Conservation (phyloP, 1,284 basidiomycete species). For the Sanghuangporus sanghuang region DNA sequence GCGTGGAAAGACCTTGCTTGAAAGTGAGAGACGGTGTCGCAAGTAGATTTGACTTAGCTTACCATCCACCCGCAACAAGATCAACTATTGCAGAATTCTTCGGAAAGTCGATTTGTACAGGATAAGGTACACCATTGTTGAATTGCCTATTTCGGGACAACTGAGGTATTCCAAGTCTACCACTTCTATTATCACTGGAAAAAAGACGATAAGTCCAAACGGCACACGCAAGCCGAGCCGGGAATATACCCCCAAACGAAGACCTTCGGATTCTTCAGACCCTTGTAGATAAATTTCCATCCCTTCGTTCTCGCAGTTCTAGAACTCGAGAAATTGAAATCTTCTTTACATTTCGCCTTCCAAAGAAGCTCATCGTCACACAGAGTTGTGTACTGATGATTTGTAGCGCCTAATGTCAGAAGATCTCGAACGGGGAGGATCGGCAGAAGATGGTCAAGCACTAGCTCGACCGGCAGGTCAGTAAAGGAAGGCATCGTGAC, state of each 20-base stretch:
- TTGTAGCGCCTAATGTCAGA: conserved; percentile 49
- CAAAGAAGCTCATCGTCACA: conserved; percentile 77
- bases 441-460: conserved; percentile 70
- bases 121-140: conserved; percentile 50
- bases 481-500: conserved; percentile 33
- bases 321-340: conserved; percentile 73
- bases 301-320: conserved; percentile 67
- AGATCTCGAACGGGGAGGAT: conserved; percentile 55
- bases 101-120: conserved; percentile 52
- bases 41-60: conserved; percentile 23
- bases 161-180: conserved; percentile 50
- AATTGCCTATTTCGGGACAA: conserved; percentile 32
- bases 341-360: conserved; percentile 63
- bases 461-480: conserved; percentile 64
- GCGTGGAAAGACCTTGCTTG: conserved; percentile 70
- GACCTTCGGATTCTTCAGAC: conserved; percentile 51
- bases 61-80: conserved; percentile 80
- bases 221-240: not conserved
- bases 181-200: conserved; percentile 48
- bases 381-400: conserved; percentile 50
- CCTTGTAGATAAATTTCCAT: conserved; percentile 76
- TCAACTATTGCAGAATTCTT: conserved; percentile 58
- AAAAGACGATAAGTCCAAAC: not conserved
- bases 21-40: conserved; percentile 7
- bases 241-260: conserved; percentile 77